Conservation (phyloP, 495 filamentous ascomycete genomes). For the Xylaria telfairii region DNA sequence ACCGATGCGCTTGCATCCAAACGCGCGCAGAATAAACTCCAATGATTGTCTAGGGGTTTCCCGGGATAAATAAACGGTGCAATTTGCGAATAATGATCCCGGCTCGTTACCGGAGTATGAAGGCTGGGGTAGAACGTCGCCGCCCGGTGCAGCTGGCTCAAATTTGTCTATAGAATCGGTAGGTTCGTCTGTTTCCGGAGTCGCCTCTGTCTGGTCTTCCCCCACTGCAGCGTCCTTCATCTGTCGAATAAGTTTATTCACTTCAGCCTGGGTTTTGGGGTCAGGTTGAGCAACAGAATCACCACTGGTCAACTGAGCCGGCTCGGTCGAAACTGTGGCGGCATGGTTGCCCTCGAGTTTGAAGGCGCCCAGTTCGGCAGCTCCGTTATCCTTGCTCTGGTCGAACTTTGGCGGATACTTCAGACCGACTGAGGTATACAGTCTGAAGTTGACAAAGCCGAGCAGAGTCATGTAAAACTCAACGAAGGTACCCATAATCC, state of each 20-base stretch:
- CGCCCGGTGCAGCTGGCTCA: slow-evolving; percentile 75
- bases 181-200: slow-evolving; percentile 56
- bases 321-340: slow-evolving; percentile 53
- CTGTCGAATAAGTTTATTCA: slow-evolving; percentile 60
- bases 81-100: slow-evolving; percentile 78
- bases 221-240: slow-evolving; percentile 53
- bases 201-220: slow-evolving; percentile 53
- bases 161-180: slow-evolving; percentile 85
- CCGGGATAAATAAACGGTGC: slow-evolving; percentile 90
- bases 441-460: slow-evolving; percentile 91
- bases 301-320: slow-evolving; percentile 60
- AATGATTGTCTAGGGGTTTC: slow-evolving; percentile 90
- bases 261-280: slow-evolving; percentile 61
- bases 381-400: slow-evolving; percentile 80
- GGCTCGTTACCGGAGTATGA: slow-evolving; percentile 61
- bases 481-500: slow-evolving; percentile 98
- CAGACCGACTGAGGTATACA: slow-evolving; percentile 88
- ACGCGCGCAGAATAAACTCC: slow-evolving; percentile 92
- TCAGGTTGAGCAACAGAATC: slow-evolving; percentile 53
- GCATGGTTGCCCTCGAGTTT: slow-evolving; percentile 74
- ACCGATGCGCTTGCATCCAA: slow-evolving; percentile 94
- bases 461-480: slow-evolving; percentile 97
- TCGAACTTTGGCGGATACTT: slow-evolving; percentile 97
- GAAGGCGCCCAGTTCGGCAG: slow-evolving; percentile 91
- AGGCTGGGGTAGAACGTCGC: slow-evolving; percentile 87